Percentiles rank a stretch among this genome's conserved stretches.
Conservation (phyloP, 192 early-diverging fungal species). For the Phlyctochytrium bullatum region DNA sequence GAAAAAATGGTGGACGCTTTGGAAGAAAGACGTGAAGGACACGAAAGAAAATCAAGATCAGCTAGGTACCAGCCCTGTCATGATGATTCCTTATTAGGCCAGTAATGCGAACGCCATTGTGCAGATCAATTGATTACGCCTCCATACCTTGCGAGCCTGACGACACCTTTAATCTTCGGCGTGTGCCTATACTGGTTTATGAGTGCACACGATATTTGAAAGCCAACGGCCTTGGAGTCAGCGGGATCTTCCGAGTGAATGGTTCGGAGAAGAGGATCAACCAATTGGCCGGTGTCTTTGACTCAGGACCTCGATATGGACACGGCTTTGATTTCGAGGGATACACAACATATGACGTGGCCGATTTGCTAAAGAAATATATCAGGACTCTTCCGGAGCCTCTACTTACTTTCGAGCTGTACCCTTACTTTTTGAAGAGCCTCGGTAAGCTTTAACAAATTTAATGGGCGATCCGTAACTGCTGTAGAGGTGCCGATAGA, state of each 20-base stretch:
- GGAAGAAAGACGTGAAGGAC: constrained; percentile 29
- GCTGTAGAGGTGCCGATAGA: constrained; percentile 42
- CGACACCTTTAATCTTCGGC: constrained; percentile 13
- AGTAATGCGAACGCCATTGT: constrained; percentile 22
- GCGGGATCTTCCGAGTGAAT: constrained; percentile 50
- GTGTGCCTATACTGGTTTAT: constrained; percentile 41
- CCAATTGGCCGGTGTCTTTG: constrained; percentile 35
- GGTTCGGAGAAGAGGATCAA: constrained; percentile 44
- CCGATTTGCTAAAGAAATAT: constrained; percentile 48
- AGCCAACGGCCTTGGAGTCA: constrained; percentile 32
- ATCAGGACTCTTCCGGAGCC: constrained; percentile 48
- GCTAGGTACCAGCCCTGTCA: not conserved
- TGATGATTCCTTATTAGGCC: not conserved
- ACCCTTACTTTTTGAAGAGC: constrained; percentile 42
- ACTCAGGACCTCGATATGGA: constrained; percentile 43
- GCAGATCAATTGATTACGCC: constrained; percentile 28
- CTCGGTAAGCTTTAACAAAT: constrained; percentile 30
- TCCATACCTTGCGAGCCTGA: constrained; percentile 24
- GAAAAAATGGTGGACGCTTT: constrained; percentile 33
- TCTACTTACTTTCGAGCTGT: constrained; percentile 42
- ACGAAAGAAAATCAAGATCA: constrained; percentile 5
- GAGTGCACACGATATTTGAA: constrained; percentile 35
- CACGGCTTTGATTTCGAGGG: constrained; percentile 43
- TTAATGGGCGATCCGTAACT: not conserved
- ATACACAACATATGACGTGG: constrained; percentile 50